These are phyloP conservation scores for Marchantia polymorpha DNA, from an alignment of 225 moss, liverwort and hornwort genomes.

Conservation along the genomic window DNA sequence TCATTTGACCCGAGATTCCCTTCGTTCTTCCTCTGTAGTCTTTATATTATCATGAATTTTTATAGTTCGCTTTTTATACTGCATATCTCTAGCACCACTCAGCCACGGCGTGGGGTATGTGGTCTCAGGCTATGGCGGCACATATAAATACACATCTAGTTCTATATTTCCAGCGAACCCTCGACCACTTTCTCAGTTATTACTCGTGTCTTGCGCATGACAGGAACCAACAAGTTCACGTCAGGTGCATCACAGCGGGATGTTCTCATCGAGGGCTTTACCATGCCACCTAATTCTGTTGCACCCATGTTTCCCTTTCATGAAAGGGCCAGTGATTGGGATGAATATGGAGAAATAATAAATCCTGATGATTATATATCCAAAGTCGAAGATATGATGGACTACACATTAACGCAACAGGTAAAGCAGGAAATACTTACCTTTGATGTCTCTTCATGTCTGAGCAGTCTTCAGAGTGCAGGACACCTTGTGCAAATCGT, in stretches of 20 bases:
- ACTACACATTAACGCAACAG: slow-evolving; percentile 58
- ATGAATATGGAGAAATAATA: slow-evolving; percentile 97
- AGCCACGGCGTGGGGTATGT: too few relatives aligned
- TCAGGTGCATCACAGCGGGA: slow-evolving; percentile 49
- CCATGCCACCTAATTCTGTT: slow-evolving; percentile 60
- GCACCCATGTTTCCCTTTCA: slow-evolving; percentile 90
- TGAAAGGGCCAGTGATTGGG: slow-evolving; percentile 87
- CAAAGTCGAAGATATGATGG: slow-evolving; percentile 78
- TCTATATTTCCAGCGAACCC: too few relatives aligned
- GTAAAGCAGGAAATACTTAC: slow-evolving; percentile 16
- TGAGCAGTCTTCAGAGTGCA: not conserved
- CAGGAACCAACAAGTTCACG: slow-evolving; percentile 29
- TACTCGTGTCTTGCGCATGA: not conserved
- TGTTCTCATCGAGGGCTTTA: slow-evolving; percentile 84
- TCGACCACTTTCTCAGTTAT: not conserved
- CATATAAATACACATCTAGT: too few relatives aligned
- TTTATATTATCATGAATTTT: too few relatives aligned
- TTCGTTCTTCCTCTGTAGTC: too few relatives aligned
- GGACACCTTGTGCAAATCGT: not conserved
- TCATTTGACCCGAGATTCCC: too few relatives aligned
- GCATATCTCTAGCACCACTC: too few relatives aligned
- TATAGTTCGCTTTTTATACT: too few relatives aligned
- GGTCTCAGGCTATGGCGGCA: too few relatives aligned
- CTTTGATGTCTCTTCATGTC: not conserved
- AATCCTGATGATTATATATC: slow-evolving; percentile 82